Evolutionary conservation across 1,284 basidiomycete genomes (phyloP), one percentile per base, ranked within the genome.

Genomic region (Malassezia globosa): DNA sequence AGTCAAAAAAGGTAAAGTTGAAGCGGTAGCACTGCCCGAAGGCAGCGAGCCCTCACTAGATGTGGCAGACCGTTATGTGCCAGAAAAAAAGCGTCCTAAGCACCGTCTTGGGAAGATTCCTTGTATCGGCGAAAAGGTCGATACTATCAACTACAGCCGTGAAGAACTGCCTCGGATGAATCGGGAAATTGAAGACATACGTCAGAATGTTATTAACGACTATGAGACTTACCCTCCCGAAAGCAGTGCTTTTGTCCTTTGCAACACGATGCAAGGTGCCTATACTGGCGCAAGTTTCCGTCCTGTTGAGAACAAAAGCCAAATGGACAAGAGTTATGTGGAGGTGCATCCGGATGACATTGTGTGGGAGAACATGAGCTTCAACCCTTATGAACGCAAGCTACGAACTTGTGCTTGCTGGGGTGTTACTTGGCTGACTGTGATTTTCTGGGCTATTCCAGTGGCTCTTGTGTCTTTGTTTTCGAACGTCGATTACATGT

Each of bases 351-450:
- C 68, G 10, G 49, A 60, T 29, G 90, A 95, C 72, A 81, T 97
- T 36, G 82, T 94, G 54, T 96, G 90, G 89, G 75, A 77, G 22
- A 95, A 92, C 72, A 76, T 92, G 19, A 70, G 80, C 45, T 74
- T 96, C 74, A 89, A 90, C 68, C 85, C 87, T 0, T 95, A 92
- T 66, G 87, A 94, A 73, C 79, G 80, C 56, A 77, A 81, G 67
- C 68, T 88, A 29, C 73, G 78, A 21, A 74, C 70, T 19, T 58
- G 72, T 36, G 63, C 75, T 42, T 76, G 75, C 7, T 78, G 77
- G 77, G 69, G 72, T 1, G 64, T 76, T 18, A 79, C 78, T 13
- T 69, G 79, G 21, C 82, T 76, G 2, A 73, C 86, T 22, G 81
- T 84, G 58, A 69, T 84, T 34, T 75, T 77, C 22, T 85, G 82